Base-by-base conservation (phyloP, 768 basidiomycete genomes). In the Rhodotorula toruloides region DNA sequence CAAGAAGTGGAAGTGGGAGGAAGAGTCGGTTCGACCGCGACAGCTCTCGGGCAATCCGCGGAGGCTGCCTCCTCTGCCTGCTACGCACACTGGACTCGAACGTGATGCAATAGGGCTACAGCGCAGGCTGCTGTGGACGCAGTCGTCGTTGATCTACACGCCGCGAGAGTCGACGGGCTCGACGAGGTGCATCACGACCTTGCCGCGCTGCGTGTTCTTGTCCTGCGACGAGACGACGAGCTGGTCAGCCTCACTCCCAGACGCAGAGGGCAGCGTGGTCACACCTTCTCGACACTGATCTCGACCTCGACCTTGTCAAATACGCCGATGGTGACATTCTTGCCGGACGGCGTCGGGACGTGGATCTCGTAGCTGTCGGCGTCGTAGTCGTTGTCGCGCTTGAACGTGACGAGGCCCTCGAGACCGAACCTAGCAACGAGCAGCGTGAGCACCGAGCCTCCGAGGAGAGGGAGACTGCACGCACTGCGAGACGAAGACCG, bases 401-500 rank as follows among this genome's bases (percentile, higher is more conserved):
- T 92, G 84, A 99, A 97, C 74, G 85, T 90, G 66, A 99, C 86
- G 34, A 99, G 80, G 0, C 96, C 96, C 77, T 97, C 93, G 55
- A 99, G 83, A 8, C 94, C 94, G 58, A 96, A 83, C 75, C 92
- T 94, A 73, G 32, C 46, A 13, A 53, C 32, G 21, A 54, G n/a
- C 46, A 42, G n/a, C 3, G 49, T 37, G 9, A 53, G 50, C 34
- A 46, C 27, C 21, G 19, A 19, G 19, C n/a, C 40, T 31, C 9
- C 0, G 25, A 37, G 17, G 14, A 52, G 40, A 39, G 31, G 25
- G 21, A 40, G 54, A 9, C 22, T 19, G 11, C 39, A 42, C 90
- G 76, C 72, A 97, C 94, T 87, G 86, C 39, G 86, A 90, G 37
- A 98, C 91, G 71, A 96, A 98, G 43, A 98, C 94, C n/a, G 90